Percentiles rank a stretch among this genome's conserved stretches.
Evolutionary conservation across 2,329 filamentous ascomycete species (phyloP).

Genomic region (Dactylellina sp.): DNA sequence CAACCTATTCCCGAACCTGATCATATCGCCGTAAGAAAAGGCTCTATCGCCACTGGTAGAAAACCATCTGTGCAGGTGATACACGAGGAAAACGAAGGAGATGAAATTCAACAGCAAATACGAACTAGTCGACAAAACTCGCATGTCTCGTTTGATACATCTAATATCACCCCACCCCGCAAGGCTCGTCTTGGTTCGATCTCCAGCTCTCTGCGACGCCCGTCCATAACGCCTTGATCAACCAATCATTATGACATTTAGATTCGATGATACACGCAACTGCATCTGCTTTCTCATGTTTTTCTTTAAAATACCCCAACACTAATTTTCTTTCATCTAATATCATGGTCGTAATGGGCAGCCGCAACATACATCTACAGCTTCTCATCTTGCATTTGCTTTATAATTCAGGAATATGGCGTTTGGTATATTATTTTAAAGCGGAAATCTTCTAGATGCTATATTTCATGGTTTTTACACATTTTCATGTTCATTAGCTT

Average conservation of each 20-base stretch:
- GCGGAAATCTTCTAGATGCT: no score
- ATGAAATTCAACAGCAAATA: no score
- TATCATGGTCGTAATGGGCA: background rate
- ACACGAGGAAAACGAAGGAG: background rate
- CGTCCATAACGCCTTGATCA: background rate
- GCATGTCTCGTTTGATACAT: background rate
- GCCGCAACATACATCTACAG: background rate
- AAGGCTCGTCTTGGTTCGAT: constrained; percentile 9
- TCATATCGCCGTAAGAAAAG: constrained; percentile 4
- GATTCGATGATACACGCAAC: no score
- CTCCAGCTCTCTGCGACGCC: background rate
- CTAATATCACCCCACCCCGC: background rate
- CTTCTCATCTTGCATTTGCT: background rate
- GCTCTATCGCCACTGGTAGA: constrained; percentile 1
- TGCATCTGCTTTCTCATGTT: no score
- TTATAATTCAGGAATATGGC: background rate
- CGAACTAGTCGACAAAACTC: background rate
- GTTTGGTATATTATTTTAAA: background rate
- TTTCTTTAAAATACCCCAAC: no score
- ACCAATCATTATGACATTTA: background rate
- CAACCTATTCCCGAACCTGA: background rate
- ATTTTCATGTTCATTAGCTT: no score
- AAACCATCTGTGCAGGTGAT: constrained; percentile 15
- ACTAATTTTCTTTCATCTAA: background rate
- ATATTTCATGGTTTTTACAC: no score